These are phyloP conservation scores for Phytophthora tentaculata DNA, from an alignment of 352 stramenopile genomes.

Conservation along the genomic window DNA sequence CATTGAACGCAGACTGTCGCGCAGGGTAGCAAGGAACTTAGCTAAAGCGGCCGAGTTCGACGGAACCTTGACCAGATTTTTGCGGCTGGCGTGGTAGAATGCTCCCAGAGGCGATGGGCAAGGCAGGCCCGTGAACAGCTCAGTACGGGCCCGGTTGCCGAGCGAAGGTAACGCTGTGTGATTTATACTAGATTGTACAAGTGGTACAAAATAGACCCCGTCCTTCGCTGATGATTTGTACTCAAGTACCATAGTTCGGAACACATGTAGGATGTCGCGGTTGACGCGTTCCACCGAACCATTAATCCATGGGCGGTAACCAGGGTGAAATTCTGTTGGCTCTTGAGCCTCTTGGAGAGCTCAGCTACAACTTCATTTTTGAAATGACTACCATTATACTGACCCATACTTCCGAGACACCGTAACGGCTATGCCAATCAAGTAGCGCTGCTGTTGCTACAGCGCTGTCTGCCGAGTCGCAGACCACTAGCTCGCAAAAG, in stretches of 20 bases:
- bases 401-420: background rate
- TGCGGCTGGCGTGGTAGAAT: conserved; percentile 5
- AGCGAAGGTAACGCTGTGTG: conserved; percentile 38
- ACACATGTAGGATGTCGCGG: conserved; percentile 38
- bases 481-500: conserved; percentile 32
- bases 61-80: background rate
- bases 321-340: conserved; percentile 31
- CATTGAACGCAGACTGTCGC: conserved; percentile 9
- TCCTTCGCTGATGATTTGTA: conserved; percentile 25
- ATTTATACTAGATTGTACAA: conserved; percentile 40
- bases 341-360: conserved; percentile 23
- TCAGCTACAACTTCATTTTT: conserved; percentile 20
- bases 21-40: background rate
- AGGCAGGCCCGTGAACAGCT: conserved; percentile 28
- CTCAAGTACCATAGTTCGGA: conserved; percentile 28
- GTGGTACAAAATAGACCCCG: conserved; percentile 30
- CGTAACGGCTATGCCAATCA: conserved; percentile 11
- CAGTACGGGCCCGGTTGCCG: conserved; percentile 15
- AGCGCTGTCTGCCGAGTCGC: conserved; percentile 14
- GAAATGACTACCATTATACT: conserved; percentile 6
- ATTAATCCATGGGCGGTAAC: conserved; percentile 44
- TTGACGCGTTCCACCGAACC: conserved; percentile 39
- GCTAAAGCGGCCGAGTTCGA: background rate
- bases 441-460: conserved; percentile 3
- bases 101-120: conserved; percentile 6